Percentiles rank a stretch among this genome's conserved stretches.
These are phyloP conservation scores for Yamagishiella unicocca DNA, from an alignment of 139 green algal species.

Conservation along the genomic window DNA sequence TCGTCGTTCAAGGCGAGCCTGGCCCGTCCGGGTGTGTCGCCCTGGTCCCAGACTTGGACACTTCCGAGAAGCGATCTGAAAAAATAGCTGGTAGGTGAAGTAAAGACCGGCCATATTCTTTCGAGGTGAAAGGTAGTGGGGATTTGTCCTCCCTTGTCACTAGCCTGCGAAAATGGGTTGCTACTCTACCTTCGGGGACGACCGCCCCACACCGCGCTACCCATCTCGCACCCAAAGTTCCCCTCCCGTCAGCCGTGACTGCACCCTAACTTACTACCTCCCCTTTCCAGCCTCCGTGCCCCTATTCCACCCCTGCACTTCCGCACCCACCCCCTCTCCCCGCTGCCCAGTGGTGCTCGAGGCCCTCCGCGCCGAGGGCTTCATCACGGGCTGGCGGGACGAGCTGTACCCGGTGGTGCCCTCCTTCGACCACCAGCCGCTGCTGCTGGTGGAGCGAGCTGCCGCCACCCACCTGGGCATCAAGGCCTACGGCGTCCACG, in stretches of 20 bases:
- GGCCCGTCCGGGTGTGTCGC: constrained; percentile 18
- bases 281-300: not conserved
- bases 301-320: too few relatives aligned
- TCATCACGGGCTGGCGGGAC: constrained; percentile 90
- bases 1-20: constrained; percentile 24
- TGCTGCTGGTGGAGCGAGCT: constrained; percentile 90
- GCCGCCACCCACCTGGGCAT: constrained; percentile 91
- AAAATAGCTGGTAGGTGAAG: constrained; percentile 56
- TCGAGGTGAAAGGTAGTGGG: too few relatives aligned
- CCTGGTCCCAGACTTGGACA: constrained; percentile 41
- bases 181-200: too few relatives aligned
- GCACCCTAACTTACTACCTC: not conserved
- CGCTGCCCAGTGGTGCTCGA: constrained; percentile 46
- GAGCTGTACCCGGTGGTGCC: constrained; percentile 92
- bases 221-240: not conserved
- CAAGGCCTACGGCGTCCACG: constrained; percentile 81
- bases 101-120: not conserved
- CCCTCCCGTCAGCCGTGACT: not conserved
- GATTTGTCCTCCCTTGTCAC: too few relatives aligned
- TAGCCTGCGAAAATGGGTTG: too few relatives aligned
- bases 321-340: not conserved
- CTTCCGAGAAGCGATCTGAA: constrained; percentile 61
- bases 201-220: not conserved
- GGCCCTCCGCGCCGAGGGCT: constrained; percentile 64
- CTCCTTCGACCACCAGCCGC: constrained; percentile 73